Evolutionary conservation across 1,139 yeast species (phyloP), one percentile per base, ranked within the genome.

Genomic region (Candida tetrigidarum): DNA sequence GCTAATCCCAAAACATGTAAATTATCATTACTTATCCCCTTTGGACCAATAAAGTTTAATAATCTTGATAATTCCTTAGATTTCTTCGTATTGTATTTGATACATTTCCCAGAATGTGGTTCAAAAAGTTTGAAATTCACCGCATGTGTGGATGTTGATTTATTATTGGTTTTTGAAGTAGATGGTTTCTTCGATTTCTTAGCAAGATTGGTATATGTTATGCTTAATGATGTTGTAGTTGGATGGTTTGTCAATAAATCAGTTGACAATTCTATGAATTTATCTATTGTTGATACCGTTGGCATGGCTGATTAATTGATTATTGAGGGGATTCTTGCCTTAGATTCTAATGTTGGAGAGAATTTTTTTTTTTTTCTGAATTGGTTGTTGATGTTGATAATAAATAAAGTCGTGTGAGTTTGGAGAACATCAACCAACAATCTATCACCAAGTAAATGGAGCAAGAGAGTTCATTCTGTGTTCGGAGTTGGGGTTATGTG

Each of bases 31-130:
- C 67, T 75, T 12, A 87, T 86, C 2, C 95, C 93, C 49, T 80
- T 76, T 3, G 97, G 97, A 0, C 97, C 97, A 42, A 91, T 61
- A n/a, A 92, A 90, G 32, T 89, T 81, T 61, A 90, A 68, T 26
- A 92, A 63, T 56, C 93, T 78, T 14, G 93, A 84, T 35, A 92
- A 78, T 61, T 91, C 97, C 63, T 91, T 91, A 39, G 77, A 67
- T 56, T 85, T 85, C 50, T 71, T 68, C 0, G 96, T 83, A 47
- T 74, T 75, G 57, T 76, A 80, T 52, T 78, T 78, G 62, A 86
- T 78, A 46, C 87, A 77, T 37, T 83, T 75, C 2, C 96, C 96
- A 11, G 84, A 74, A 14, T 69, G 74, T 1, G 96, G 83, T 58
- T 91, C 93, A 55, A 66, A 86, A 0, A 90, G 78, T 61, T 88